A percentile compares a stretch with the other conserved stretches of the same genome.
These are phyloP conservation scores for Pueraria montana DNA, from an alignment of 306 rosid species.

Conservation along the genomic window DNA sequence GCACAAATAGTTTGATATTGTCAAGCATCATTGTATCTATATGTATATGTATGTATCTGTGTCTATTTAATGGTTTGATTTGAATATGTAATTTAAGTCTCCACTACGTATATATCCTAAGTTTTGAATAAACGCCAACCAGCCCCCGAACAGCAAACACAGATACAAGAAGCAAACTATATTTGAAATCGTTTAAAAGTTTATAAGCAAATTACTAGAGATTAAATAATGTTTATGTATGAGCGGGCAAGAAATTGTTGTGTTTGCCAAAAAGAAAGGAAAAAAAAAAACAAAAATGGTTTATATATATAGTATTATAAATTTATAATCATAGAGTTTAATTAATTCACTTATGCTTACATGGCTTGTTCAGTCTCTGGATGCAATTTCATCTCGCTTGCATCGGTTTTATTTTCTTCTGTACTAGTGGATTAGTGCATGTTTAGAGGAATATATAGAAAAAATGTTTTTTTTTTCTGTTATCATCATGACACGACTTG, in stretches of 20 bases:
- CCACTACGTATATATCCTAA: no score
- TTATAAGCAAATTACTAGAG: neutral
- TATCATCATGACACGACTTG: slow-evolving; percentile 32
- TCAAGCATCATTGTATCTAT: no score
- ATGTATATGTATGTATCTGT: no score
- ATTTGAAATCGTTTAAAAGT: neutral
- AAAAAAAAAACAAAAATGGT: neutral
- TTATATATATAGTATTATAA: neutral
- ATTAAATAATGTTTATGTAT: neutral
- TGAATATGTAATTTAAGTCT: no score
- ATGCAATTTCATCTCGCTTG: slow-evolving; percentile 15
- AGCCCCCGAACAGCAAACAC: no score
- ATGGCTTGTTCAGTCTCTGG: neutral
- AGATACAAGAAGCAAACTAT: neutral
- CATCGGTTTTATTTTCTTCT: slow-evolving; percentile 16
- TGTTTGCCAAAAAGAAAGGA: neutral
- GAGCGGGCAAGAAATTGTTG: neutral
- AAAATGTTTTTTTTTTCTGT: neutral
- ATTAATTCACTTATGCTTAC: neutral
- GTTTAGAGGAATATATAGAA: neutral
- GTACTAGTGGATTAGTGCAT: neutral
- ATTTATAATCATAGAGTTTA: neutral
- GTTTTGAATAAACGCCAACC: no score
- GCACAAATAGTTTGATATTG: neutral
- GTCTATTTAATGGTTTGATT: no score